These are phyloP conservation scores for Glonium stellatum DNA, from an alignment of 495 filamentous ascomycete genomes.

Conservation along the genomic window DNA sequence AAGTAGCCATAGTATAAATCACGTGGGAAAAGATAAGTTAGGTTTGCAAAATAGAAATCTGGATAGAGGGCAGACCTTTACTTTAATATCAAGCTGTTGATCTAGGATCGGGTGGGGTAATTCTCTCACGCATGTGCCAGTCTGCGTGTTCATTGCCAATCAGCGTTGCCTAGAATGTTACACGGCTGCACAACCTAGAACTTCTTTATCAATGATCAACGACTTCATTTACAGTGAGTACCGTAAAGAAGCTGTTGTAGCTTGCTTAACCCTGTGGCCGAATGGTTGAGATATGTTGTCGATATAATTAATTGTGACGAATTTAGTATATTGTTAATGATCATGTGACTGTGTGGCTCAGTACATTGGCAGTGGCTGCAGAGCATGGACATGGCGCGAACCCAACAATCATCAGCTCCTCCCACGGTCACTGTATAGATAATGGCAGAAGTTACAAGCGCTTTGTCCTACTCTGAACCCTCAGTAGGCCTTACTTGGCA, in stretches of 20 bases:
- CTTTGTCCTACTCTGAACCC: not conserved
- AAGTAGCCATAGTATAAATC: not conserved
- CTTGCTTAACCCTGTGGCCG: not conserved
- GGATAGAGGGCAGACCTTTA: too few relatives aligned
- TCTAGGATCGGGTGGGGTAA: too few relatives aligned
- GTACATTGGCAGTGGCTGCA: not conserved
- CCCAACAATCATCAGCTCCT: not conserved
- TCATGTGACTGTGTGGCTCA: not conserved
- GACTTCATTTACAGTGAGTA: too few relatives aligned
- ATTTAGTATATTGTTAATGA: not conserved
- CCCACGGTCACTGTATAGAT: not conserved
- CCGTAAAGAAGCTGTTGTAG: not conserved
- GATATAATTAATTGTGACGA: not conserved
- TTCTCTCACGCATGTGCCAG: too few relatives aligned
- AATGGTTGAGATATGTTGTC: not conserved
- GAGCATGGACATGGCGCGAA: not conserved
- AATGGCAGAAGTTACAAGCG: not conserved
- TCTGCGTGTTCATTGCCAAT: too few relatives aligned
- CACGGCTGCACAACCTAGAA: too few relatives aligned
- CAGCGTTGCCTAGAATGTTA: too few relatives aligned
- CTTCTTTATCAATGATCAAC: too few relatives aligned
- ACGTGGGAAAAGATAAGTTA: too few relatives aligned
- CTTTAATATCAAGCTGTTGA: too few relatives aligned
- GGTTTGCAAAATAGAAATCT: too few relatives aligned
- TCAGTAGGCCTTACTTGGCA: not conserved